A percentile compares a stretch with the other conserved stretches of the same genome.
Conservation (phyloP, 352 stramenopile genomes). For the Pythium brassicae region DNA sequence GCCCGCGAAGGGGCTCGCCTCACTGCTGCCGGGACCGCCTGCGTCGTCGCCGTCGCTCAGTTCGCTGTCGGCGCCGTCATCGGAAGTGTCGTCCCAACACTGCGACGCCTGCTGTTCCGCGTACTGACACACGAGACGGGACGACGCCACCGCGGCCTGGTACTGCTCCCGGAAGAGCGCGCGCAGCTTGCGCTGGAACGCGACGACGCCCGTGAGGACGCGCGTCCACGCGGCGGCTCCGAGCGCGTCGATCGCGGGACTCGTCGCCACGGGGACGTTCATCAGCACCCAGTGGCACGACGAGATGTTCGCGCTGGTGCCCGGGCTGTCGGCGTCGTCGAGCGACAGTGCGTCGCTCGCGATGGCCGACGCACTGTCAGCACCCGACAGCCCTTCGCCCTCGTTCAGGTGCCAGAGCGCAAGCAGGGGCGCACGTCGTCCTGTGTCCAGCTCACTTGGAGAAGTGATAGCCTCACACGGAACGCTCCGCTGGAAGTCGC, state of each 20-base stretch:
- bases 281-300: constrained; percentile 63
- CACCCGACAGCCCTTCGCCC: constrained; percentile 63
- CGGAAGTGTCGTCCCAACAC: constrained; percentile 22
- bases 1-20: neutral
- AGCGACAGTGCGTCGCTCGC: constrained; percentile 2
- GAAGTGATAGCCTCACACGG: constrained; percentile 21
- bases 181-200: constrained; percentile 39
- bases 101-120: constrained; percentile 29
- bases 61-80: constrained; percentile 24
- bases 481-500: constrained; percentile 62
- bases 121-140: constrained; percentile 36
- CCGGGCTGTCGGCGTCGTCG: constrained; percentile 16
- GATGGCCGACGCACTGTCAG: constrained; percentile 26
- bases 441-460: neutral
- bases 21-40: constrained; percentile 16
- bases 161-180: constrained; percentile 19
- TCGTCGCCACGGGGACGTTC: constrained; percentile 57
- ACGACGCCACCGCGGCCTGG: constrained; percentile 21
- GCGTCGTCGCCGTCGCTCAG: constrained; percentile 16
- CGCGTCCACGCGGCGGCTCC: constrained; percentile 5
- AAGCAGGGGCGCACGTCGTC: constrained; percentile 22
- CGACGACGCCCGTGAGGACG: constrained; percentile 19
- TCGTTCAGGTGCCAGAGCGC: constrained; percentile 75
- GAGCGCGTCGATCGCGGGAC: constrained; percentile 30
- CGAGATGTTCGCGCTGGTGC: constrained; percentile 40